These are phyloP conservation scores for Schwanniomyces polymorphus DNA, from an alignment of 805 yeast genomes.

Conservation along the genomic window DNA sequence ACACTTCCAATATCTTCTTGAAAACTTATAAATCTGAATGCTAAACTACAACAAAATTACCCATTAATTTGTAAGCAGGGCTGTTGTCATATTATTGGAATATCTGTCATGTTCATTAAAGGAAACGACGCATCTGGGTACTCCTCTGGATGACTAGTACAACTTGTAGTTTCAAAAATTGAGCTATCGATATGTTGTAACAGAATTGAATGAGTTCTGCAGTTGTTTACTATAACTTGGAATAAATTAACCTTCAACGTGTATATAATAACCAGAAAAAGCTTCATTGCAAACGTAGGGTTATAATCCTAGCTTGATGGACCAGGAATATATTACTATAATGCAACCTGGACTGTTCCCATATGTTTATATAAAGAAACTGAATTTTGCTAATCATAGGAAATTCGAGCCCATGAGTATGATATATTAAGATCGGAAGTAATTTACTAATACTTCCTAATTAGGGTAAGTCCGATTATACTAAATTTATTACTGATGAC, in stretches of 20 bases:
- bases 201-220: conserved; percentile 31
- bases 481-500: neutral
- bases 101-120: conserved; percentile 29
- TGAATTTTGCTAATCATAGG: too few species aligned
- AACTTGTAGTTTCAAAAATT: conserved; percentile 24
- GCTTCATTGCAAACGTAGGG: conserved; percentile 23
- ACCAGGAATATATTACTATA: too few species aligned
- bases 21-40: neutral
- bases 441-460: neutral
- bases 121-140: conserved; percentile 20
- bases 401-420: neutral
- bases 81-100: conserved; percentile 16
- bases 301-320: too few species aligned
- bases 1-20: neutral
- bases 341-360: too few species aligned
- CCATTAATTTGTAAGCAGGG: neutral
- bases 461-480: neutral
- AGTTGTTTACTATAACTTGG: conserved; percentile 31
- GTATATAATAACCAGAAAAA: conserved; percentile 32
- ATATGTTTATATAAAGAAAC: too few species aligned
- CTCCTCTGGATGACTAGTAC: conserved; percentile 22
- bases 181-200: conserved; percentile 34
- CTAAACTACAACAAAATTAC: neutral
- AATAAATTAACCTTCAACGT: conserved; percentile 37
- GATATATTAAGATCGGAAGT: neutral